These are phyloP conservation scores for Gaeumannomyces sp. DNA, from an alignment of 2,329 filamentous ascomycete species.

Conservation along the genomic window DNA sequence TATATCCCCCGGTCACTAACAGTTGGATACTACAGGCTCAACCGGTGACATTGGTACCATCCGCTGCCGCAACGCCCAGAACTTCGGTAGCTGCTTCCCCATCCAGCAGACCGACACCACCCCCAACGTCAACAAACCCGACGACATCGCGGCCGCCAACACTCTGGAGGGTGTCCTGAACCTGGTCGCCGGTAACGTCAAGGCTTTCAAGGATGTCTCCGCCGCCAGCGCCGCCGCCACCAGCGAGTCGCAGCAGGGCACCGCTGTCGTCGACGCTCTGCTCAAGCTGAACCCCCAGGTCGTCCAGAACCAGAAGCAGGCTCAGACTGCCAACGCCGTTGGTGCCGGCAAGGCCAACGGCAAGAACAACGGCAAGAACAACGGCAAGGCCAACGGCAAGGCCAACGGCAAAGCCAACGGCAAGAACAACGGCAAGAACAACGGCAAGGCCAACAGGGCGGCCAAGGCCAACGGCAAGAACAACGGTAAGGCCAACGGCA, in stretches of 20 bases:
- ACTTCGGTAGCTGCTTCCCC: constrained; percentile 48
- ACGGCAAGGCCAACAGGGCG: neutral
- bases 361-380: constrained; percentile 6
- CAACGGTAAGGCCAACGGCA: neutral
- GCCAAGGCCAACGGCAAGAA: constrained; percentile 1
- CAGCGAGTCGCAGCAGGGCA: constrained; percentile 23
- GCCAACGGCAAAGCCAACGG: neutral
- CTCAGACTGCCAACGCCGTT: constrained; percentile 4
- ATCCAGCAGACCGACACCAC: constrained; percentile 46
- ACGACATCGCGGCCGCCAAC: constrained; percentile 39
- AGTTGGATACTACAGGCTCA: constrained; percentile 29
- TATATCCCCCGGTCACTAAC: neutral
- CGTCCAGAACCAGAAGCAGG: constrained; percentile 14
- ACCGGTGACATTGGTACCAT: constrained; percentile 54
- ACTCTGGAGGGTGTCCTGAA: constrained; percentile 36
- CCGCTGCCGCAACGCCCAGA: constrained; percentile 51
- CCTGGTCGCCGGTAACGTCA: constrained; percentile 44
- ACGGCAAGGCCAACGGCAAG: neutral
- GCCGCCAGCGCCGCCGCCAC: constrained; percentile 37
- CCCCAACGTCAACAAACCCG: constrained; percentile 35
- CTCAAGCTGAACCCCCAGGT: constrained; percentile 19
- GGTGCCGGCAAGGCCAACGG: neutral
- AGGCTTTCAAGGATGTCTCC: constrained; percentile 42
- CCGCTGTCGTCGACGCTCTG: constrained; percentile 27
- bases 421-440: constrained; percentile 7